These are phyloP conservation scores for Zygosaccharomyces sapae DNA, from an alignment of 1,139 yeast species.

Conservation along the genomic window DNA sequence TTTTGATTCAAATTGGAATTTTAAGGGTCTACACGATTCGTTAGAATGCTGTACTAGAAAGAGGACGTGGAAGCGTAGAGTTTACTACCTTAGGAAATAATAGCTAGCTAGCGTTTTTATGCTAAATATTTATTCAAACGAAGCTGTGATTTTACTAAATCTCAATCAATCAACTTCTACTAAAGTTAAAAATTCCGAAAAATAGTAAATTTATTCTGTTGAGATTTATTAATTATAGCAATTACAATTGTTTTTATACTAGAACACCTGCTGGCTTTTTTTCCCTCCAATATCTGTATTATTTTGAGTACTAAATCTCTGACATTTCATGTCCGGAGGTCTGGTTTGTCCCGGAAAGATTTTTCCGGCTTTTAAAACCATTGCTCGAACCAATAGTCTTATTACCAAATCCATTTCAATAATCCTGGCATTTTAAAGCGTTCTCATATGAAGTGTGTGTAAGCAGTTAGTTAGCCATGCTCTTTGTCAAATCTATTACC, in stretches of 20 bases:
- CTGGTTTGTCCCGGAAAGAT: neutral
- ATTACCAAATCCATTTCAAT: neutral
- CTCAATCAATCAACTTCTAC: too few species aligned
- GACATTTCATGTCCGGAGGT: neutral
- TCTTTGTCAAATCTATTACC: neutral
- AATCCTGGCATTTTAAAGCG: too few species aligned
- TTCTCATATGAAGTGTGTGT: neutral
- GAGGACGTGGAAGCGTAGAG: slow-evolving; percentile 27
- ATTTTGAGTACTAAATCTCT: neutral
- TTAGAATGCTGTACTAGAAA: slow-evolving; percentile 30
- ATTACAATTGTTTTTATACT: too few species aligned
- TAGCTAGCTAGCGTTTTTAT: neutral
- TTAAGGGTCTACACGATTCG: slow-evolving; percentile 26
- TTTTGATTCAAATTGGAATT: slow-evolving; percentile 29
- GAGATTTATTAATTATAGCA: too few species aligned
- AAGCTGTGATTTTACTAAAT: neutral
- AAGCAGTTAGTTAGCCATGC: neutral
- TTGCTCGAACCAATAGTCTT: neutral
- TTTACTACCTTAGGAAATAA: slow-evolving; percentile 3
- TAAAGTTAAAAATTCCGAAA: too few species aligned
- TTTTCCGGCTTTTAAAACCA: neutral
- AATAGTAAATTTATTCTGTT: too few species aligned
- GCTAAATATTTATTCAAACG: neutral
- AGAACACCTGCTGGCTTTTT: too few species aligned
- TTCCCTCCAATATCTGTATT: neutral